Conservation (phyloP, 768 basidiomycete genomes). For the Mycena haematopus region DNA sequence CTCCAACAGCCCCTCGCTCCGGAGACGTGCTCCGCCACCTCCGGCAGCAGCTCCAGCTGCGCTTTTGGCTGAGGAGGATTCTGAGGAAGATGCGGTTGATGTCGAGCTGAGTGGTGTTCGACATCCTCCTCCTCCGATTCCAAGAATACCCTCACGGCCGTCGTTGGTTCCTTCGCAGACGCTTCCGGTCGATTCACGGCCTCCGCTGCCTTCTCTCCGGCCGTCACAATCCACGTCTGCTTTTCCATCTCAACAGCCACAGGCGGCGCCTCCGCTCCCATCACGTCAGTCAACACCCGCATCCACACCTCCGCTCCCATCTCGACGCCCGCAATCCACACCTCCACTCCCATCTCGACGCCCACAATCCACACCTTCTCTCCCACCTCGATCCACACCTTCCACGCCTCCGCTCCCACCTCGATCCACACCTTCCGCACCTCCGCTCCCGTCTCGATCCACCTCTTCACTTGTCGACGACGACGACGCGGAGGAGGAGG, state of each 20-base stretch:
- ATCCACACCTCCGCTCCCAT: no score
- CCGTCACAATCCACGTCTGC: slow-evolving; percentile 16
- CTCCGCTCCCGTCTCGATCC: no score
- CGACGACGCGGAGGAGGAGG: no score
- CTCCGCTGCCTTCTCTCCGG: slow-evolving; percentile 16
- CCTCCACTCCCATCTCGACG: slow-evolving; percentile 16
- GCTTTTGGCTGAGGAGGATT: slow-evolving; percentile 10
- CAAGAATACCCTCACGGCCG: slow-evolving; percentile 15
- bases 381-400: slow-evolving; percentile 18
- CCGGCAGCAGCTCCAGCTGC: slow-evolving; percentile 9
- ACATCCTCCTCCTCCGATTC: slow-evolving; percentile 22
- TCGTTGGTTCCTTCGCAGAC: slow-evolving; percentile 9
- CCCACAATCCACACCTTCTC: slow-evolving; percentile 18
- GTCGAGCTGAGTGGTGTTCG: slow-evolving; percentile 2
- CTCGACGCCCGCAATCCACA: neutral
- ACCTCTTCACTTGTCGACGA: slow-evolving; percentile 20
- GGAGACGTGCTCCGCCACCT: slow-evolving; percentile 18
- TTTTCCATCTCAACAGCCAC: slow-evolving; percentile 17
- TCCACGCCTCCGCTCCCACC: slow-evolving; percentile 20
- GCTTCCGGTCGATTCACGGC: slow-evolving; percentile 8
- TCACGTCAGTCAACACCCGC: slow-evolving; percentile 17
- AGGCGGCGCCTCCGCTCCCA: slow-evolving; percentile 18
- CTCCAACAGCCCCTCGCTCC: slow-evolving; percentile 12
- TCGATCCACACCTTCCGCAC: no score
- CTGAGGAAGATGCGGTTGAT: slow-evolving; percentile 9